phyloP scores from a whole-genome alignment of 163 green algal genomes.

The Volvox carteri region DNA sequence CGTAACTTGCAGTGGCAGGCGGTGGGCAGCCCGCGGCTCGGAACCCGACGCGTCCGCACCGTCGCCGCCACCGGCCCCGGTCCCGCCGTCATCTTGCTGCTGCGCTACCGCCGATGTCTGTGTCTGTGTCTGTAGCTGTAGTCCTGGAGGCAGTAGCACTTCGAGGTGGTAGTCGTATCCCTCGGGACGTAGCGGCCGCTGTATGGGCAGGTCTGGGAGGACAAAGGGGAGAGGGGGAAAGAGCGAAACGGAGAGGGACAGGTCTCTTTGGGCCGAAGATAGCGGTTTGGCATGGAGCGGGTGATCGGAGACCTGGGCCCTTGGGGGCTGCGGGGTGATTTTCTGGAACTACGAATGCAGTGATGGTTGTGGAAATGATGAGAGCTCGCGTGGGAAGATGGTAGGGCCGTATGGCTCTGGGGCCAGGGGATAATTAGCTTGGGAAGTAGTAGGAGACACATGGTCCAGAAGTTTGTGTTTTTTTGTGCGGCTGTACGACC shows the following conservation, averaged over 20 bases:
- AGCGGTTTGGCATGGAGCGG: not conserved
- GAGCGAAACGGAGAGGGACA: not conserved
- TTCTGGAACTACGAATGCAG: not conserved
- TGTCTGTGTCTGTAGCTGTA: not conserved
- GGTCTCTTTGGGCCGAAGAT: not conserved
- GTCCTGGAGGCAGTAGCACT: conserved; percentile 17
- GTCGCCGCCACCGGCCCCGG: too few relatives aligned
- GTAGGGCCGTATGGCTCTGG: too few relatives aligned
- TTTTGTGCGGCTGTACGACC: not conserved
- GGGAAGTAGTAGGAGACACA: too few relatives aligned
- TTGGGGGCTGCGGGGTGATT: not conserved
- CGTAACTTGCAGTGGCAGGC: not conserved
- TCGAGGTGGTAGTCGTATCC: conserved; percentile 18
- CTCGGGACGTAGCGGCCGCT: not conserved
- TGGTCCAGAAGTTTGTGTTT: not conserved
- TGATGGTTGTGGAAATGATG: not conserved
- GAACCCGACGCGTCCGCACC: not conserved
- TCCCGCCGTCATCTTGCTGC: not conserved
- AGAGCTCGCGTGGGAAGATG: not conserved
- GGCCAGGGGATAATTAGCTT: too few relatives aligned
- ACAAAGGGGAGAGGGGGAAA: not conserved
- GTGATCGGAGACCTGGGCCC: not conserved
- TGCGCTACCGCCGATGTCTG: not conserved
- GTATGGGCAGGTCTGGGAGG: conserved; percentile 4
- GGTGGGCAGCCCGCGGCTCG: not conserved